Evolutionary conservation across 495 filamentous ascomycete genomes (phyloP).

Genomic region (Aspergillus incahuasiensis): DNA sequence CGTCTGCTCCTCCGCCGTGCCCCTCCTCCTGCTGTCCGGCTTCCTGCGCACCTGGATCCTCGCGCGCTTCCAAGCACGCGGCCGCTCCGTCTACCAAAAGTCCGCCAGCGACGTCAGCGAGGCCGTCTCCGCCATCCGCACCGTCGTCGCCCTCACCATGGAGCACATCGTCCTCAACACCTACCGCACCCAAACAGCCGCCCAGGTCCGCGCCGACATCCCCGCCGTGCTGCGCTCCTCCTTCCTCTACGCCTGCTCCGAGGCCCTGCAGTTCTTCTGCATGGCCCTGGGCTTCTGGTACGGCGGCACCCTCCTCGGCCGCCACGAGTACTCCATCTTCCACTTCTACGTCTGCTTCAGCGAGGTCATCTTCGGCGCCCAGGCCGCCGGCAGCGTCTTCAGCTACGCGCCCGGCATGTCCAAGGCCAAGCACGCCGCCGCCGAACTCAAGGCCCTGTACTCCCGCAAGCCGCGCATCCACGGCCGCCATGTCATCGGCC

Average conservation of each 20-base stretch:
- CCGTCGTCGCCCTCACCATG: conserved; percentile 81
- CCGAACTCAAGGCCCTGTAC: conserved; percentile 67
- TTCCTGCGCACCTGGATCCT: conserved; percentile 84
- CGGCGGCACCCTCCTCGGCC: conserved; percentile 71
- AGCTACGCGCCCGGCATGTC: conserved; percentile 82
- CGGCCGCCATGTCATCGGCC: conserved; percentile 53
- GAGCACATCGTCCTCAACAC: conserved; percentile 68
- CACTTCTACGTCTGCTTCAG: conserved; percentile 84
- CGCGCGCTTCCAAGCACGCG: conserved; percentile 63
- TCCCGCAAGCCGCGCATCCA: conserved; percentile 66
- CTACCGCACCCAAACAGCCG: conserved; percentile 62
- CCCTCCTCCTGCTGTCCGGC: conserved; percentile 70
- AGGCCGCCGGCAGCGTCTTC: conserved; percentile 80
- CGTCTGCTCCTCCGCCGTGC: conserved; percentile 73
- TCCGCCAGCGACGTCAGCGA: conserved; percentile 85
- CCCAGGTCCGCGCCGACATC: conserved; percentile 57
- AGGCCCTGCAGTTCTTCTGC: conserved; percentile 72
- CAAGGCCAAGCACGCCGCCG: conserved; percentile 75
- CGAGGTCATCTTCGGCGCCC: conserved; percentile 74
- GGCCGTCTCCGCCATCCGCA: conserved; percentile 84
- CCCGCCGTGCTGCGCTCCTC: conserved; percentile 62
- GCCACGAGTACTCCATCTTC: conserved; percentile 63
- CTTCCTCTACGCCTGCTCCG: conserved; percentile 70
- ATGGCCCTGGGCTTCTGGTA: conserved; percentile 91
- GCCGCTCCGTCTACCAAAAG: conserved; percentile 64